Evolutionary conservation across 2,329 filamentous ascomycete species (phyloP).

Genomic region (Monilinia fructicola): DNA sequence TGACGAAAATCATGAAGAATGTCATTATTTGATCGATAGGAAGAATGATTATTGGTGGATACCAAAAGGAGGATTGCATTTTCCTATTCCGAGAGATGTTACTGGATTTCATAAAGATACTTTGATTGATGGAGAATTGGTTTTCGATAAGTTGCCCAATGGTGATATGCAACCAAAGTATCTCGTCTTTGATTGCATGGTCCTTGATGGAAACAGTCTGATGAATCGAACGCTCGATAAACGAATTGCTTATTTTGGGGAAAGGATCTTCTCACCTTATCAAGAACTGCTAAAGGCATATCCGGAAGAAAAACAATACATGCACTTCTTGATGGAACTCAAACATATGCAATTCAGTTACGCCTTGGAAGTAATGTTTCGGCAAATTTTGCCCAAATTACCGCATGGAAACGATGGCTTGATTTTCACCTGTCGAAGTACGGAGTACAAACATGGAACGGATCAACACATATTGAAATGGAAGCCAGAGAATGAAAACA

Average conservation of each 20-base stretch:
- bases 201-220: constrained; percentile 72
- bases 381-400: constrained; percentile 76
- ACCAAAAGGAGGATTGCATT: constrained; percentile 67
- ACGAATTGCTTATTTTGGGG: constrained; percentile 80
- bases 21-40: constrained; percentile 92
- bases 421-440: constrained; percentile 93
- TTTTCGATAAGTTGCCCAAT: constrained; percentile 73
- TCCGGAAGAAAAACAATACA: constrained; percentile 66
- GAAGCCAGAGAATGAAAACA: constrained; percentile 96
- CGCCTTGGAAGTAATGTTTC: constrained; percentile 89
- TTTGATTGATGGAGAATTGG: constrained; percentile 88
- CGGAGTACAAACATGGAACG: constrained; percentile 84
- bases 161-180: constrained; percentile 73
- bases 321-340: constrained; percentile 79
- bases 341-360: constrained; percentile 91
- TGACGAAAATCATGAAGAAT: constrained; percentile 61
- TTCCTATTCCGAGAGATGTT: constrained; percentile 68
- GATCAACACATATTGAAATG: constrained; percentile 95
- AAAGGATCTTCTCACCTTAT: constrained; percentile 73
- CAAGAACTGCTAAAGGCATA: constrained; percentile 61
- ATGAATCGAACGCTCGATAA: constrained; percentile 84
- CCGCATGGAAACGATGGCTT: constrained; percentile 94
- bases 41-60: constrained; percentile 97
- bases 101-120: constrained; percentile 74
- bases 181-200: constrained; percentile 90